A percentile compares a stretch with the other conserved stretches of the same genome.
phyloP scores from a whole-genome alignment of 371 early-diverging fungal genomes.

The Massospora cicadina region DNA sequence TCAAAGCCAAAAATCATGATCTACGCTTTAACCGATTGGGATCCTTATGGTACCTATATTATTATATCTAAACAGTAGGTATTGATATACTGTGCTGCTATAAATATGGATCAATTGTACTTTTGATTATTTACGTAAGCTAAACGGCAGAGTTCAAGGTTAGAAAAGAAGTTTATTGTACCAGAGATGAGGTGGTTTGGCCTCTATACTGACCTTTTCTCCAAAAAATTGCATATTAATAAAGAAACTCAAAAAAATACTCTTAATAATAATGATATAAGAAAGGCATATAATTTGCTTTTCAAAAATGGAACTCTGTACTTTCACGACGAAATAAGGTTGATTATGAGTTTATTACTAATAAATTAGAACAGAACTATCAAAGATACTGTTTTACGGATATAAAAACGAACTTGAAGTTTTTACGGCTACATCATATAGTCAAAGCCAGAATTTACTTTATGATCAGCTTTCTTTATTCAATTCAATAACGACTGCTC shows the following conservation, averaged over 20 bases:
- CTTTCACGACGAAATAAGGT: background rate
- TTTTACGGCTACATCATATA: background rate
- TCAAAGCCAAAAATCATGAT: background rate
- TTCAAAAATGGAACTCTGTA: background rate
- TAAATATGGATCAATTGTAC: background rate
- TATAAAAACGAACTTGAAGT: background rate
- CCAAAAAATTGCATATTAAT: background rate
- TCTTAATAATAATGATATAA: background rate
- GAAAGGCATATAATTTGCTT: background rate
- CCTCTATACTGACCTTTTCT: background rate
- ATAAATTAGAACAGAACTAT: background rate
- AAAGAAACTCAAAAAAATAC: background rate
- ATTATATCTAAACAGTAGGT: background rate
- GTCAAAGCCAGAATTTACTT: background rate
- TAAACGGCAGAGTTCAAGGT: background rate
- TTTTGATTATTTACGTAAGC: no score
- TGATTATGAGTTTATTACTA: background rate
- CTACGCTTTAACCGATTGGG: background rate
- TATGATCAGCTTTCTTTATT: background rate
- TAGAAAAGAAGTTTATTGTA: background rate
- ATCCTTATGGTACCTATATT: background rate
- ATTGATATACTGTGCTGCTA: background rate
- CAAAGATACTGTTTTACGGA: background rate
- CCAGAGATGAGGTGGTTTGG: background rate
- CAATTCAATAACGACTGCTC: background rate